Evolutionary conservation across 495 filamentous ascomycete species (phyloP), one percentile per base, ranked within the genome.

Genomic region (Penicillium subrubescens): DNA sequence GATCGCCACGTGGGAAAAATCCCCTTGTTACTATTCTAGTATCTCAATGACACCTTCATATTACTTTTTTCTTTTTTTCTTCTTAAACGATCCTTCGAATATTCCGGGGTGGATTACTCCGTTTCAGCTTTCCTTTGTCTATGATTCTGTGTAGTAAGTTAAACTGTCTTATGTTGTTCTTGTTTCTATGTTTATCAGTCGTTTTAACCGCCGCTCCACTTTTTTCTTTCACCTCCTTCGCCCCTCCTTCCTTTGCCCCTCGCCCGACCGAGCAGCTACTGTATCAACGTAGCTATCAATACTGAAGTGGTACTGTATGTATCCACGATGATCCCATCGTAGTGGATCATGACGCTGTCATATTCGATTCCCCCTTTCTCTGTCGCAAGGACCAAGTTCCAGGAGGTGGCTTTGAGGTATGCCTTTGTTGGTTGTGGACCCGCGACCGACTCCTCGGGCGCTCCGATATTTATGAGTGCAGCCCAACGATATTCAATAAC

Each of bases 321-420:
- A 15, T 27, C 48, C 23, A 39, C 8, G 58, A 64, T 59, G 62
- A 68, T 55, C 62, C 25, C 62, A 65, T 65, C 37, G 17, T 21
- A 23, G 66, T 68, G 66, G 66, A 62, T 50, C 66, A 68, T 60
- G 12, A 55, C 55, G 62, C 59, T 65, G 66, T 62, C 59, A 62
- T 35, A 55, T 55, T 41, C 15, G 5, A 39, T 41, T 5, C 37
- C 37, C n/a, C 33, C 23, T 23, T 21, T 14, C 31, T 31, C 31
- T 33, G 51, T 55, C 31, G 52, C 52, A 34, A 19, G 33, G 52
- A 6, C 52, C 33, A 55, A 51, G 46, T 34, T 33, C 64, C 59
- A 69, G 67, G 67, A 64, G 67, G 67, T 64, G 63, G 67, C 67
- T 46, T 63, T 35, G 29, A 55, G 17, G 25, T 11, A 33, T 17